A percentile compares a stretch with the other conserved stretches of the same genome.
phyloP scores from a whole-genome alignment of 768 basidiomycete genomes.

The Boletus coccyginus region DNA sequence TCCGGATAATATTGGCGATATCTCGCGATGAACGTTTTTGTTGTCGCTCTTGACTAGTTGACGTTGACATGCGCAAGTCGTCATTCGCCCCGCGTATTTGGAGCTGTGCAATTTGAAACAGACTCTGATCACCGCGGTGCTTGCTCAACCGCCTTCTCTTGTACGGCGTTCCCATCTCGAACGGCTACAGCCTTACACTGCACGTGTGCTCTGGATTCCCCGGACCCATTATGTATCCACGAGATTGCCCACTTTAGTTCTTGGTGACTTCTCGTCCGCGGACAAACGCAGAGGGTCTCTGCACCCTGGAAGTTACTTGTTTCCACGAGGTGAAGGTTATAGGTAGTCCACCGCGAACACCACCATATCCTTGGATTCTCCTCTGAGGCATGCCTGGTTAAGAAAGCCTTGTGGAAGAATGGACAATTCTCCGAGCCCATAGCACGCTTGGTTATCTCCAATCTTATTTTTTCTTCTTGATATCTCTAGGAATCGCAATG shows the following conservation, averaged over 20 bases:
- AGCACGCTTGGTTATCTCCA: neutral
- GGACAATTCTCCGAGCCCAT: neutral
- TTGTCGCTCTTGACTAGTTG: neutral
- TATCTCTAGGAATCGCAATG: neutral
- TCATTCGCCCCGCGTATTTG: neutral
- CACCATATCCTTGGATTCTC: neutral
- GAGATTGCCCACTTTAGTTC: neutral
- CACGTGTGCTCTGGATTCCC: neutral
- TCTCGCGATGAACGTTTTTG: neutral
- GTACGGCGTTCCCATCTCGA: neutral
- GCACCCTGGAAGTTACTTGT: neutral
- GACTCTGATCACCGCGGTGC: neutral
- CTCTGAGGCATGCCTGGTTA: neutral
- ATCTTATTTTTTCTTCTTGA: neutral
- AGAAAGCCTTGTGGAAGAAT: neutral
- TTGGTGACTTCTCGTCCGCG: constrained; percentile 12
- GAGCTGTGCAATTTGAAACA: neutral
- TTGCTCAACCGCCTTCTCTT: neutral
- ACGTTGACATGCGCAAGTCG: neutral
- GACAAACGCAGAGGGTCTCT: constrained; percentile 3
- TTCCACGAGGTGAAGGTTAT: neutral
- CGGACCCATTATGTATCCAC: neutral
- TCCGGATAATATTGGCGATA: neutral
- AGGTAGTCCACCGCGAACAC: neutral
- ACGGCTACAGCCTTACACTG: neutral